These are phyloP conservation scores for Fusarium longipes DNA, from an alignment of 2,329 filamentous ascomycete species.

Conservation along the genomic window DNA sequence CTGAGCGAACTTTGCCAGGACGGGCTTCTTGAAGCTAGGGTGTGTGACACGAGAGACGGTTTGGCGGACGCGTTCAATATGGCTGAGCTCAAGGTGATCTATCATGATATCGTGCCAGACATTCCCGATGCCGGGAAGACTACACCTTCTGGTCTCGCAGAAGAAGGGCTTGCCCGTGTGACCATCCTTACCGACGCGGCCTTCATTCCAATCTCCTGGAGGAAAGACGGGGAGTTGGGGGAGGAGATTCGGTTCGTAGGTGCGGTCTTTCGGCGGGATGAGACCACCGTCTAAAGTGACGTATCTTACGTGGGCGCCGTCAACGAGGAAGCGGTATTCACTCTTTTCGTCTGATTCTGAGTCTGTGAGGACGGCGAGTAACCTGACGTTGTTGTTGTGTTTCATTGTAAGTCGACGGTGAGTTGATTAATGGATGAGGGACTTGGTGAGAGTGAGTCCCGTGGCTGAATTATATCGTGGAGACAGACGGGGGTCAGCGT, in stretches of 20 bases:
- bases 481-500: conserved; percentile 13
- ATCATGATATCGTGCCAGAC: conserved; percentile 51
- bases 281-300: conserved; percentile 53
- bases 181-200: conserved; percentile 47
- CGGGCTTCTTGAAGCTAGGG: conserved; percentile 36
- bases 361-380: conserved; percentile 45
- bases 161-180: conserved; percentile 46
- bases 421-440: not conserved
- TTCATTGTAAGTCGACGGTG: conserved; percentile 16
- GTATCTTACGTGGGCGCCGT: conserved; percentile 54
- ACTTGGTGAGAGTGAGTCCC: not conserved
- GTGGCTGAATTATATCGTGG: not conserved
- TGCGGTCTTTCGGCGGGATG: conserved; percentile 49
- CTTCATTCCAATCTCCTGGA: conserved; percentile 55
- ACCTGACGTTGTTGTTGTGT: conserved; percentile 40
- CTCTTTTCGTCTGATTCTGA: conserved; percentile 44
- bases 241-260: conserved; percentile 49
- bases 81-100: conserved; percentile 51
- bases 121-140: conserved; percentile 48
- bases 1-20: conserved; percentile 46
- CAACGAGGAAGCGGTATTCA: conserved; percentile 54
- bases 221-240: conserved; percentile 53
- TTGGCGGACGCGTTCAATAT: conserved; percentile 39
- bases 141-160: conserved; percentile 36
- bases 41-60: conserved; percentile 46